phyloP scores from a whole-genome alignment of 495 filamentous ascomycete species.

The Neurospora sp. region DNA sequence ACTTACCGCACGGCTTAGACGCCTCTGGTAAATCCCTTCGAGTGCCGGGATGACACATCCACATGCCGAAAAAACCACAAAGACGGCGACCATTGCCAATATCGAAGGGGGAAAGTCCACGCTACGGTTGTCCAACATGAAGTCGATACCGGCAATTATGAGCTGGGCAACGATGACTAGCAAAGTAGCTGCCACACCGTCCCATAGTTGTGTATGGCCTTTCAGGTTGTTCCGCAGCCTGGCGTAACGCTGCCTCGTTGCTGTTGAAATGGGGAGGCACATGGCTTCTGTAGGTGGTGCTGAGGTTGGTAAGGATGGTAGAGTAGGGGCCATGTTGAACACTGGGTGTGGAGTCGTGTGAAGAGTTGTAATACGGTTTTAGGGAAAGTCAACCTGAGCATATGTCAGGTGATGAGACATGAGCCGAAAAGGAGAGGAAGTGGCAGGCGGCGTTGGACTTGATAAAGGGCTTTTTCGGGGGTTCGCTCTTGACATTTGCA shows the following conservation, averaged over 20 bases:
- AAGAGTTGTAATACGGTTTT: background rate
- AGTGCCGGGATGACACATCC: slow-evolving; percentile 7
- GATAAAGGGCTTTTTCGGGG: slow-evolving; percentile 9
- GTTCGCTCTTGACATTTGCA: slow-evolving; percentile 15
- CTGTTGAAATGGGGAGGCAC: background rate
- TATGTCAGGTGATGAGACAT: slow-evolving; percentile 24
- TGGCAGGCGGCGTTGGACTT: slow-evolving; percentile 15
- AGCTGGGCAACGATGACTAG: slow-evolving; percentile 16
- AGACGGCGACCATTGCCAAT: slow-evolving; percentile 21
- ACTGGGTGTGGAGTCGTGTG: background rate
- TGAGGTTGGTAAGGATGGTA: background rate
- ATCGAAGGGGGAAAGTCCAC: slow-evolving; percentile 23
- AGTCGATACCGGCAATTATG: slow-evolving; percentile 17
- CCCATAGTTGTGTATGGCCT: background rate
- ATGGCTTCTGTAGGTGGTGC: background rate
- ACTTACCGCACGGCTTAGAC: slow-evolving; percentile 27
- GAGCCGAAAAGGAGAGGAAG: slow-evolving; percentile 1
- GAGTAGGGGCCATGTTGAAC: slow-evolving; percentile 3
- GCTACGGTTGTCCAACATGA: slow-evolving; percentile 4
- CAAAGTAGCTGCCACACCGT: slow-evolving; percentile 13
- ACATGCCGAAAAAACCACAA: slow-evolving; percentile 4
- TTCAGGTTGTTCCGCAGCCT: background rate
- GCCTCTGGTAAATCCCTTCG: slow-evolving; percentile 22
- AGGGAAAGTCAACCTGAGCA: background rate
- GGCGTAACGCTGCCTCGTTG: background rate